A percentile compares a stretch with the other conserved stretches of the same genome.
These are phyloP conservation scores for Salix viminalis DNA, from an alignment of 345 rosid genomes.

Conservation along the genomic window DNA sequence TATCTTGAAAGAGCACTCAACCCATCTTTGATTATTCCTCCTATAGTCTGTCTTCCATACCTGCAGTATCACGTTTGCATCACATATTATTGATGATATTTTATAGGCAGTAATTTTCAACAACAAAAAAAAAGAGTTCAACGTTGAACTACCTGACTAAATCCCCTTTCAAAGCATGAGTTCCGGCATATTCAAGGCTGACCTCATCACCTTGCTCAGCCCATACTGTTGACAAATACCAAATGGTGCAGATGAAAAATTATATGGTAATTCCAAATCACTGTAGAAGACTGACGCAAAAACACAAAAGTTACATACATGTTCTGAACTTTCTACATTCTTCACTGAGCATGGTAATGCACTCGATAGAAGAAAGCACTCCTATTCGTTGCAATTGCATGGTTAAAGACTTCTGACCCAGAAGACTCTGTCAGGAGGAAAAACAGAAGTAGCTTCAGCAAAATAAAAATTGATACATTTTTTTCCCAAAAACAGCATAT, in stretches of 20 bases:
- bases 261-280: slow-evolving; percentile 4
- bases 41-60: slow-evolving; percentile 81
- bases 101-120: not conserved
- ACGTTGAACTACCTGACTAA: slow-evolving; percentile 61
- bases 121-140: not conserved
- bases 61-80: slow-evolving; percentile 32
- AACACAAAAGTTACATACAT: slow-evolving; percentile 39
- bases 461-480: not conserved
- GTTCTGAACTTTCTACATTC: slow-evolving; percentile 67
- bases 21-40: slow-evolving; percentile 82
- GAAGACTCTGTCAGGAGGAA: slow-evolving; percentile 55
- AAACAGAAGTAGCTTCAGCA: not conserved
- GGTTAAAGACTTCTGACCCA: slow-evolving; percentile 70
- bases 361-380: slow-evolving; percentile 47
- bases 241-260: not conserved
- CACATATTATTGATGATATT: not conserved
- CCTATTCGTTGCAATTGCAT: slow-evolving; percentile 68
- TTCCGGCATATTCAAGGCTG: slow-evolving; percentile 93
- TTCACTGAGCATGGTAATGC: slow-evolving; percentile 57
- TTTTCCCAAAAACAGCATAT: not conserved
- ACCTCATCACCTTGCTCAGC: slow-evolving; percentile 98
- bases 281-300: slow-evolving; percentile 1
- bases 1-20: slow-evolving; percentile 90
- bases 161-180: slow-evolving; percentile 93
- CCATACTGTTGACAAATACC: slow-evolving; percentile 56